Base-by-base conservation (phyloP, 495 filamentous ascomycete genomes). In the Cryomyces minteri region DNA sequence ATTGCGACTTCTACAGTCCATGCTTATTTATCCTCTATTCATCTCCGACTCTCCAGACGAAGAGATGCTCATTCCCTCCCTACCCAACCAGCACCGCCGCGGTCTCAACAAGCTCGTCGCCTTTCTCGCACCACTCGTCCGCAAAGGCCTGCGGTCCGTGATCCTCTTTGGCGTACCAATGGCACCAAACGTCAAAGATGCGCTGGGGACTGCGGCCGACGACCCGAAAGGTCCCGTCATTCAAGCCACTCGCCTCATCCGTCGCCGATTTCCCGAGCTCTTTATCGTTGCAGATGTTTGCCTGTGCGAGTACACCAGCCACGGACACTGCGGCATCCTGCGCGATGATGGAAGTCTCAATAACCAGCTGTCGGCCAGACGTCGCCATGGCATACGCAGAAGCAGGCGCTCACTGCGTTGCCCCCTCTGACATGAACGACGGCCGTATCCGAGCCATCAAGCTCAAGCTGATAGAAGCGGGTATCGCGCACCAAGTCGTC, bases 341-440 rank as follows among this genome's bases (percentile, higher is more conserved):
- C 73, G 84, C 39, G 84, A 94, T 51, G 90, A 98, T 59, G 87
- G 84, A 37, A 80, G 74, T 47, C 72, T 98, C 31, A 93, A 96
- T 71, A 96, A 98, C 59, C 71, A 74, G 30, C 72, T 88, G 41
- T 92, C 84, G 32, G 85, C 84, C 82, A 11, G 84, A 94, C 61
- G 88, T 93, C 12, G 87, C 90, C 11, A 67, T 96, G 47, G 82
- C 88, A 28, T 98, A 96, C 60, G 90, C 92, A 4, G 68, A 76
- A 51, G 92, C 90, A 29, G 90, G 90, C 45, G 90, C 87, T 2
- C 90, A 98, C 60, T 96, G 88, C 61, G 87, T 98, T 32, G 90
- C 90, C 0, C 90, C 90, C 0, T 90, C 83, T 11, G 90, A 98
- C 62, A 98, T 98, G 90, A 98, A 98, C 58, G 90, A 98, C 57